Evolutionary conservation across 768 basidiomycete species (phyloP), one percentile per base, ranked within the genome.

Genomic region (Rhizopogon vinicolor): DNA sequence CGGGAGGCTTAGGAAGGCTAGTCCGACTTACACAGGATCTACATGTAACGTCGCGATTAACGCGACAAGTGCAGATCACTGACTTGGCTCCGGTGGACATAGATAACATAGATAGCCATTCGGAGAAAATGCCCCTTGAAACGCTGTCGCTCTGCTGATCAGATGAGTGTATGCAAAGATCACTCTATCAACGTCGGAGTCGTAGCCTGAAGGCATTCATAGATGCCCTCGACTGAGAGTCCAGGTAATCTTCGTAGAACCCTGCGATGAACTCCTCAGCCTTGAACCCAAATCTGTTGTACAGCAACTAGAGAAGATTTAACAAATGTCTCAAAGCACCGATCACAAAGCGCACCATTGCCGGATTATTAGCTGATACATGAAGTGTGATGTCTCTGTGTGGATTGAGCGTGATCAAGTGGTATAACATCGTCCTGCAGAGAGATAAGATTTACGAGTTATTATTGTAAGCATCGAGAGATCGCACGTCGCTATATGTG

Each of bases 211-310:
- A 87, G 6, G 90, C 91, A 65, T 93, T 92, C 70, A 86, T 90
- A 5, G 89, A 91, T 3, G 79, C 80, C 52, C 82, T 80, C 16
- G 88, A 89, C 25, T 82, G 73, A 3, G 81, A 69, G 61, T 86
- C 82, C n/a, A 91, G 74, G 65, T 91, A 91, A 43, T 85, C 78
- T 43, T 89, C 86, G 60, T 93, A 93, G 62, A 93, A 92, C 18
- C 87, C 88, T 19, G 81, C 83, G 19, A 92, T 78, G 56, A 91
- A 91, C 64, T 88, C 89, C 69, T 92, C 90, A 0, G 88, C 87
- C 61, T 93, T 92, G 77, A 93, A 91, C 28, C 91, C 90, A 62
- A 93, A 91, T 49, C 83, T 85, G 59, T 93, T 92, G 70, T 92
- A 93, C 16, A 93, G 68, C 4, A 91, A 71, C 89, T 91, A 7